These are phyloP conservation scores for Melaleuca alternifolia DNA, from an alignment of 345 rosid species.

Conservation along the genomic window DNA sequence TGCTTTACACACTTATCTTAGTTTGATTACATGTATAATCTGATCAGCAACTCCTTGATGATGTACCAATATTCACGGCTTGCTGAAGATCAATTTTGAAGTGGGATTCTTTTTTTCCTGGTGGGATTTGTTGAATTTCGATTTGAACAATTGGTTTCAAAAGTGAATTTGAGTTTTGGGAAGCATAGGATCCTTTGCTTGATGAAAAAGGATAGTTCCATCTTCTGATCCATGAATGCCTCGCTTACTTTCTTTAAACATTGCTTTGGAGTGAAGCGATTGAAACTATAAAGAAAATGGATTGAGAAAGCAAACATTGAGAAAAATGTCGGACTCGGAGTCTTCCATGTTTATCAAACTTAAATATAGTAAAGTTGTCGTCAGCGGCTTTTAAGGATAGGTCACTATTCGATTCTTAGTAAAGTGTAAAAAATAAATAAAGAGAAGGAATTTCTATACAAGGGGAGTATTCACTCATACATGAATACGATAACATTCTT, in stretches of 20 bases:
- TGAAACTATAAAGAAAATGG: neutral
- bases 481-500: neutral
- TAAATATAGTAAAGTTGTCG: neutral
- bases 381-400: neutral
- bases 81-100: neutral
- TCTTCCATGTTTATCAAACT: neutral
- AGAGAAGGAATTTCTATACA: neutral
- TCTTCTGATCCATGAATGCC: neutral
- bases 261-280: neutral
- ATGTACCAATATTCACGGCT: too few species aligned
- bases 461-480: neutral
- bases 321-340: neutral
- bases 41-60: too few species aligned
- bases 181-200: neutral
- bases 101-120: neutral
- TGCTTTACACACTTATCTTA: neutral
- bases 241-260: neutral
- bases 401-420: neutral
- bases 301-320: neutral
- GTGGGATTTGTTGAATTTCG: neutral
- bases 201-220: neutral
- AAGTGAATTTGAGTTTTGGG: neutral
- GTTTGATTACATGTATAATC: neutral
- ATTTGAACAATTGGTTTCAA: neutral
- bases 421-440: neutral